Base-by-base conservation (phyloP, 2,329 filamentous ascomycete species). In the Alternaria ventricosa region DNA sequence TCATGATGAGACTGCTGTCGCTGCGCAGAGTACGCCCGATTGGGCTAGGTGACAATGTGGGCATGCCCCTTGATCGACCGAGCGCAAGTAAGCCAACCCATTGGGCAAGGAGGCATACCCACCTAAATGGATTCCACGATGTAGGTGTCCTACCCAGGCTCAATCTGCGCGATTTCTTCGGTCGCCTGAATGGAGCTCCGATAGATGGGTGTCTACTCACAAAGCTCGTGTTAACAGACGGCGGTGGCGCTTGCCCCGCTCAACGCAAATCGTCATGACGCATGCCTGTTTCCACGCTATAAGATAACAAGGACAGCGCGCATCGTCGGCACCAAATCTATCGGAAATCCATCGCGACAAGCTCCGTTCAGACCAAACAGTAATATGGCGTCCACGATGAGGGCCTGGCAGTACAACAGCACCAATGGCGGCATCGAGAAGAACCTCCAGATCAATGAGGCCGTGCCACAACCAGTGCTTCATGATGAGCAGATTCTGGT, bases 371-470 rank as follows among this genome's bases (percentile, higher is more conserved):
- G 10, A 23, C 23, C 28, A 6, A 28, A 47, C 44, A 45, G 20
- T 44, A 68, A 61, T 0, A 75, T 71, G 69, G 49, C 74, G 15
- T 63, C 60, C 46, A 83, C 79, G 18, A 90, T 89, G 86, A 83
- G 82, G 69, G 86, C 87, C 59, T 90, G 87, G 87, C 82, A 86
- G 57, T 90, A 86, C 79, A 79, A 71, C 56, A 76, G 72, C 64
- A 80, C 84, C 5, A 64, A 74, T 3, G 81, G 80, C 30, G 83
- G 82, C 41, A 77, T 90, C 3, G 86, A 88, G 61, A 85, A 86
- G 25, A 85, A 86, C 68, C 80, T 90, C 30, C 76, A 79, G 9
- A 81, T 88, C 25, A 67, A 80, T 2, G 71, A 83, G 5, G 75
- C 83, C 4, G 71, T 82, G 11, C 84, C 86, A 1, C 73, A 79